Percentiles rank a stretch among this genome's conserved stretches.
phyloP scores from a whole-genome alignment of 78 protist species.

The Dictyostelium intermedium region DNA sequence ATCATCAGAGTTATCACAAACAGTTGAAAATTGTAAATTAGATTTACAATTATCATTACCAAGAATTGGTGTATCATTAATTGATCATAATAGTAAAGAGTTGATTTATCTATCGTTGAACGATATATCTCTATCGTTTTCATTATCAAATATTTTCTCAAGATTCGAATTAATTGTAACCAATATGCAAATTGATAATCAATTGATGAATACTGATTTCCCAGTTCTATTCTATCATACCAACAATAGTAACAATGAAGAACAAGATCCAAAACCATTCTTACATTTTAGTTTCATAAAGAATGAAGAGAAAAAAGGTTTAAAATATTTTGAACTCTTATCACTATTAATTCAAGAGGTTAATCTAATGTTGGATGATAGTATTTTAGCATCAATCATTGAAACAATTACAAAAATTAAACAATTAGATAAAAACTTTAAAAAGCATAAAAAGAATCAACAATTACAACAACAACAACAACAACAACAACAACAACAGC shows the following conservation, averaged over 20 bases:
- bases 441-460: constrained; percentile 2
- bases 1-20: background rate
- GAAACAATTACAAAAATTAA: constrained; percentile 27
- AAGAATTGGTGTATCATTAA: constrained; percentile 71
- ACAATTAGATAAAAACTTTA: background rate
- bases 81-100: constrained; percentile 43
- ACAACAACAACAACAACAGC: background rate
- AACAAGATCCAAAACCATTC: constrained; percentile 50
- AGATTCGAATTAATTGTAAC: constrained; percentile 35
- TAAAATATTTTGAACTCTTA: constrained; percentile 50
- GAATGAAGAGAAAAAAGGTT: constrained; percentile 60
- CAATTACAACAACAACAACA: background rate
- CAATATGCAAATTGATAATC: constrained; percentile 76
- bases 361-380: constrained; percentile 62
- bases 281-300: constrained; percentile 68
- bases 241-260: background rate
- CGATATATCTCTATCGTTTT: constrained; percentile 37
- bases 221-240: constrained; percentile 79
- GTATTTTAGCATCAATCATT: constrained; percentile 50
- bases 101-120: constrained; percentile 55
- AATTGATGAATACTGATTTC: constrained; percentile 58
- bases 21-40: constrained; percentile 10
- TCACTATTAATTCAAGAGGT: constrained; percentile 56
- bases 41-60: constrained; percentile 30
- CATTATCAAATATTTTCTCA: constrained; percentile 36